Evolutionary conservation across 768 basidiomycete species (phyloP), one percentile per base, ranked within the genome.

Genomic region (Calocera cornea): DNA sequence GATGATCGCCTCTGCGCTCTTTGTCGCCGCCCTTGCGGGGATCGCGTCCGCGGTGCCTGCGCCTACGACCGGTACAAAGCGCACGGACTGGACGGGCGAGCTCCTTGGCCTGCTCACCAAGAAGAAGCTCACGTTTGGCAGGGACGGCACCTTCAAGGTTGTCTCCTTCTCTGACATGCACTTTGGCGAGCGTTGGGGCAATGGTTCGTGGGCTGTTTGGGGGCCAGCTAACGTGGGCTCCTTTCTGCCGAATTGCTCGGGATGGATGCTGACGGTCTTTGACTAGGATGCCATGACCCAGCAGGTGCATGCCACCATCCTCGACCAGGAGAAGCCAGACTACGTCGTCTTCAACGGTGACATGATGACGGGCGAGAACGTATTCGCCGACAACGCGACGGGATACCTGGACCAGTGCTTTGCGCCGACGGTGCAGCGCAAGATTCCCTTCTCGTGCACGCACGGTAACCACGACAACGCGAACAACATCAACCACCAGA

Each of bases 321-420:
- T 90, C 31, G 73, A 76, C 1, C 76, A 82, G 63, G 88, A 90
- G 75, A 76, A 77, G 33, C 88, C 88, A 0, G 85, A 89, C 72
- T 90, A 84, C 74, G 87, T 86, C 0, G 85, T 88, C 1, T 72
- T 89, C 64, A 88, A 89, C 71, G 88, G 88, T 0, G 88, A 90
- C 71, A 75, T 88, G 67, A 85, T 89, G 40, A 89, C 87, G 0
- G 88, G 87, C 29, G 87, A 88, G 76, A 82, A 72, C 54, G 72
- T 87, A 1, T 80, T 79, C 73, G 70, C 77, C 60, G 82, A 87
- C 69, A 90, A 90, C 69, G 82, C 86, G 0, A 89, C 88, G 0
- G 77, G 73, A 0, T 79, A 87, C 66, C 83, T 90, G 31, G 87
- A 90, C 73, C 75, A 82, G 66, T 84, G 88, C 34, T 81, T 87